phyloP scores from a whole-genome alignment of 1,139 yeast species.

The Scheffersomyces titani region DNA sequence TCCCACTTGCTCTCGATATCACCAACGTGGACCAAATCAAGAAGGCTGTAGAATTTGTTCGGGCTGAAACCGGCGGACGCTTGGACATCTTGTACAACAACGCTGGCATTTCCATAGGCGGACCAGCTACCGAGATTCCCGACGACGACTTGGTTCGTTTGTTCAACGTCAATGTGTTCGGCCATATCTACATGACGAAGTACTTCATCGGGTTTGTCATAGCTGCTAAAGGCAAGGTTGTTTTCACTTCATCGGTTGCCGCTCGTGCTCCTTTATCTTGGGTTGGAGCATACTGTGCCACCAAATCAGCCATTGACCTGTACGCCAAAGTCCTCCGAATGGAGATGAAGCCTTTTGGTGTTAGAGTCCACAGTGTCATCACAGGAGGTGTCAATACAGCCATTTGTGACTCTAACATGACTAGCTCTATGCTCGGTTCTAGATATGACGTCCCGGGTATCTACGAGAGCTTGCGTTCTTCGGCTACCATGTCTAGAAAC shows the following conservation, averaged over 20 bases:
- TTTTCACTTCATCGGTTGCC: slow-evolving; percentile 41
- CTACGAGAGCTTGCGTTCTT: slow-evolving; percentile 22
- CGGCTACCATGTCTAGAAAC: slow-evolving; percentile 31
- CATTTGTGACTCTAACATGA: slow-evolving; percentile 20
- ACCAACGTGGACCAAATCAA: slow-evolving; percentile 29
- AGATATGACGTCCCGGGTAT: slow-evolving; percentile 33
- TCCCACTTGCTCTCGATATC: slow-evolving; percentile 35
- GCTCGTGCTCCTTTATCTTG: slow-evolving; percentile 38
- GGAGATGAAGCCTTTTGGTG: slow-evolving; percentile 37
- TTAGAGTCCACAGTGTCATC: slow-evolving; percentile 36
- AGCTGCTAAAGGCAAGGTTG: slow-evolving; percentile 34
- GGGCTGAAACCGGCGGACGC: slow-evolving; percentile 26
- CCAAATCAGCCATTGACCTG: slow-evolving; percentile 34
- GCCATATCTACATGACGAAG: slow-evolving; percentile 41
- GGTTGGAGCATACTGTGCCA: slow-evolving; percentile 33
- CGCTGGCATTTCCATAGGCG: slow-evolving; percentile 33
- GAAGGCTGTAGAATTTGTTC: slow-evolving; percentile 21
- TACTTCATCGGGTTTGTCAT: slow-evolving; percentile 32
- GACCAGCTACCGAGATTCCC: slow-evolving; percentile 35
- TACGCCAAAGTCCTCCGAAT: slow-evolving; percentile 23
- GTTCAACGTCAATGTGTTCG: slow-evolving; percentile 38
- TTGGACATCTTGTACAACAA: slow-evolving; percentile 36
- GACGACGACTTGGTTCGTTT: slow-evolving; percentile 23
- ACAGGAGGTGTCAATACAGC: slow-evolving; percentile 45
- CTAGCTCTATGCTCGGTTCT: slow-evolving; percentile 14